Percentiles rank a stretch among this genome's conserved stretches.
Evolutionary conservation across 2,329 filamentous ascomycete genomes (phyloP).

Genomic region (Fusarium nodosum): DNA sequence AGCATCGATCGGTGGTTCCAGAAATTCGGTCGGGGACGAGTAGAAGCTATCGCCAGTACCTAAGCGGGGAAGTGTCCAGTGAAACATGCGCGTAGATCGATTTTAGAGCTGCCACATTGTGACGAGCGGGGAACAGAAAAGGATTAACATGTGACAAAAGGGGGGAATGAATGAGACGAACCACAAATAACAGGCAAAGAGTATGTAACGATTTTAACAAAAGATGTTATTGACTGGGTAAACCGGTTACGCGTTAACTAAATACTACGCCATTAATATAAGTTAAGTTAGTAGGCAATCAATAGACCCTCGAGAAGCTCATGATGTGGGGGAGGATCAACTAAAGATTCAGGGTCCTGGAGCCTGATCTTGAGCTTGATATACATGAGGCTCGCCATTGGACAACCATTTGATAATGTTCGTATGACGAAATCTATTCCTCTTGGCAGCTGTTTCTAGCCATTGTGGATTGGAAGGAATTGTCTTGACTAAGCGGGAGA

Average conservation of each 20-base stretch:
- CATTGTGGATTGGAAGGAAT: background rate
- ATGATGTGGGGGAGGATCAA: constrained; percentile 35
- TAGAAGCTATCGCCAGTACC: constrained; percentile 22
- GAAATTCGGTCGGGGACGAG: constrained; percentile 30
- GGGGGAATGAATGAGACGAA: background rate
- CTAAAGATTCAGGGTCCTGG: constrained; percentile 34
- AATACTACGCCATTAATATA: background rate
- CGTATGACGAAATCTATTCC: constrained; percentile 23
- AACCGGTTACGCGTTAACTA: background rate
- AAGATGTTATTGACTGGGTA: background rate
- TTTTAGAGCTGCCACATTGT: background rate
- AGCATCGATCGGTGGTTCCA: background rate
- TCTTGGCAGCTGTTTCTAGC: constrained; percentile 19
- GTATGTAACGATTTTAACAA: background rate
- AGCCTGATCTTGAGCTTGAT: constrained; percentile 23
- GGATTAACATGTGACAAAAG: constrained; percentile 32
- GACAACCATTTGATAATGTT: constrained; percentile 13
- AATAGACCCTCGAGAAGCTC: constrained; percentile 15
- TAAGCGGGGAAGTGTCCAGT: background rate
- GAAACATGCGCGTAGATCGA: constrained; percentile 2
- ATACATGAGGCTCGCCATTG: constrained; percentile 4
- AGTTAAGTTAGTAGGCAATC: background rate
- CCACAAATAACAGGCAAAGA: background rate
- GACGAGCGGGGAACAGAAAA: background rate
- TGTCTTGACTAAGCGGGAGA: constrained; percentile 10